Evolutionary conservation across 192 early-diverging fungal genomes (phyloP).

Genomic region (Podila horticola): DNA sequence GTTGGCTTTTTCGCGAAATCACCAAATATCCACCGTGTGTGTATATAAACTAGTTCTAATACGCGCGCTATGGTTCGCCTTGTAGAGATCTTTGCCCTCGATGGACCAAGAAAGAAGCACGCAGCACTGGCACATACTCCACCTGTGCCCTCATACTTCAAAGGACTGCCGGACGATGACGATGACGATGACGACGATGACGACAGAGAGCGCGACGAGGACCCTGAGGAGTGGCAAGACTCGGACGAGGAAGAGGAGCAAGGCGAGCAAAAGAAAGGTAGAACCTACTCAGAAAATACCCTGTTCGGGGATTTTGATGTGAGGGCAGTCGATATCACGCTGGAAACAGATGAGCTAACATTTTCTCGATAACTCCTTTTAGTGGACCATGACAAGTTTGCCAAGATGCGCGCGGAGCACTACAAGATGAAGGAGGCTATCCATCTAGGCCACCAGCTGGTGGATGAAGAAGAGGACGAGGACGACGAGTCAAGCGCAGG

Average conservation of each 20-base stretch:
- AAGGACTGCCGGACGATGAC: conserved; percentile 51
- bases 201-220: conserved; percentile 58
- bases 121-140: conserved; percentile 59
- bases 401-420: conserved; percentile 80
- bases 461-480: conserved; percentile 60
- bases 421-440: conserved; percentile 90
- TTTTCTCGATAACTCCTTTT: conserved; percentile 11
- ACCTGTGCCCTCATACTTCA: conserved; percentile 61
- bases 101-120: conserved; percentile 41
- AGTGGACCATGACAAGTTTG: conserved; percentile 79
- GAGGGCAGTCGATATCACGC: neutral
- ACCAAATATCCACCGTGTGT: neutral
- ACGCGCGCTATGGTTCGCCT: neutral
- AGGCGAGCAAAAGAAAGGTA: conserved; percentile 23
- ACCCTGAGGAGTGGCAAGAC: conserved; percentile 63
- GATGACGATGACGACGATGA: conserved; percentile 52
- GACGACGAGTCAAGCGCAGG: conserved; percentile 3
- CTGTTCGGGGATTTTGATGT: neutral
- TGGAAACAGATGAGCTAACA: neutral
- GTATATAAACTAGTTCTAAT: neutral
- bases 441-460: conserved; percentile 57
- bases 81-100: conserved; percentile 34
- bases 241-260: conserved; percentile 67
- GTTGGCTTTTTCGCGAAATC: neutral
- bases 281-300: conserved; percentile 3